Evolutionary conservation across 768 basidiomycete species (phyloP).

Genomic region (Tylopilus sp.): DNA sequence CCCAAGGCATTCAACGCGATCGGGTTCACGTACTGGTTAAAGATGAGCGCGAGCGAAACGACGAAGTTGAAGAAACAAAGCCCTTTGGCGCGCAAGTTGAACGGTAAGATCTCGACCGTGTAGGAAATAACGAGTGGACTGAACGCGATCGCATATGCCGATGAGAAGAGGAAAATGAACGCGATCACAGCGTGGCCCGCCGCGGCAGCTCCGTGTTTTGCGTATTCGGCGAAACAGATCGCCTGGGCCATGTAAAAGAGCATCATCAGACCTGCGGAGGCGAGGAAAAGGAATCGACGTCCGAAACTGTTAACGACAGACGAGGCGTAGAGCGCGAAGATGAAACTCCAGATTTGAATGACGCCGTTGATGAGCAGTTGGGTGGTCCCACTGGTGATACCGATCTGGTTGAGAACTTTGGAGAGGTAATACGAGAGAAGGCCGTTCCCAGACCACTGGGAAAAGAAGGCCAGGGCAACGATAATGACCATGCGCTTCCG

Average conservation of each 20-base stretch:
- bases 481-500: constrained; percentile 65
- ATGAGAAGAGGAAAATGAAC: constrained; percentile 57
- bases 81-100: constrained; percentile 74
- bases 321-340: constrained; percentile 14
- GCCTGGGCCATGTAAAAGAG: constrained; percentile 69
- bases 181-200: constrained; percentile 50
- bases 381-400: too few species aligned
- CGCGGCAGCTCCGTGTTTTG: constrained; percentile 33
- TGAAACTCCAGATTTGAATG: constrained; percentile 44
- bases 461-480: constrained; percentile 63
- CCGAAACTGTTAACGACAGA: constrained; percentile 55
- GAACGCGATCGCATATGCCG: constrained; percentile 66
- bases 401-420: constrained; percentile 63
- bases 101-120: constrained; percentile 78
- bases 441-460: constrained; percentile 77
- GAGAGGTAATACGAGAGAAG: constrained; percentile 74
- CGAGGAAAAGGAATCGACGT: constrained; percentile 63
- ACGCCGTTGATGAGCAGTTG: constrained; percentile 62
- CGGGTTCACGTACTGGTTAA: constrained; percentile 80
- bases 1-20: constrained; percentile 55
- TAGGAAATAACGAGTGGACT: constrained; percentile 65
- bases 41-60: too few species aligned
- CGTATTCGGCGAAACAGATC: constrained; percentile 57
- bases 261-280: constrained; percentile 53
- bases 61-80: constrained; percentile 75